Evolutionary conservation across 1,284 basidiomycete genomes (phyloP), one percentile per base, ranked within the genome.

Genomic region (Moesziomyces globuligerus): DNA sequence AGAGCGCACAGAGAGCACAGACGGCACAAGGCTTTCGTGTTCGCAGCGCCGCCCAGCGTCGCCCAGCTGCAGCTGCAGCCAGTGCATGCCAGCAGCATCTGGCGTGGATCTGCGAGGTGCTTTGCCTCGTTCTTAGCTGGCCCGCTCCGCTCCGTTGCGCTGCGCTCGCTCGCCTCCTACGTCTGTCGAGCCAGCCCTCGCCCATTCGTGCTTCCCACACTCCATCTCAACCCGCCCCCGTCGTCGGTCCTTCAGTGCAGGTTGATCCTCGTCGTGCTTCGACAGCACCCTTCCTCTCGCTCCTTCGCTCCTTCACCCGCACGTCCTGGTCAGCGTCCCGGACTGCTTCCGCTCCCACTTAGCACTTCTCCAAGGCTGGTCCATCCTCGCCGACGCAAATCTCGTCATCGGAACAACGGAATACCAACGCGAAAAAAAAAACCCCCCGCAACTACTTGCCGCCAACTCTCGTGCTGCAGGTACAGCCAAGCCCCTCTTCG

Each of bases 221-320:
- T 32, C 26, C 26, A 50, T 28, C 59, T 37, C 53, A 32, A 32
- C 29, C 13, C 38, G 18, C 25, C 32, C 41, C 46, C 29, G 29
- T 26, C 43, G 32, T 37, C 58, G 20, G n/a, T n/a, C n/a, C n/a
- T n/a, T 26, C 48, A 26, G 41, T 45, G 48, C 46, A 58, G 61
- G 55, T 65, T 57, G 61, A 53, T 41, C 47, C 50, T 58, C 61
- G 46, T 58, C 39, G 62, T 58, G 62, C 55, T 66, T 66, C 58
- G 62, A 66, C 54, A 66, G 62, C 51, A 38, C 47, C 44, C 47
- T n/a, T 32, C 41, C 42, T 39, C 23, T 38, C 17, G 28, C 38
- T 34, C 29, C 32, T 52, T 42, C 41, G 6, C n/a, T 21, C 36
- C 29, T 21, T 25, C 20, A 3, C 28, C 28, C 15, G 18, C 38